phyloP scores from a whole-genome alignment of 2,329 filamentous ascomycete species.

The Pyrenochaeta sp. region DNA sequence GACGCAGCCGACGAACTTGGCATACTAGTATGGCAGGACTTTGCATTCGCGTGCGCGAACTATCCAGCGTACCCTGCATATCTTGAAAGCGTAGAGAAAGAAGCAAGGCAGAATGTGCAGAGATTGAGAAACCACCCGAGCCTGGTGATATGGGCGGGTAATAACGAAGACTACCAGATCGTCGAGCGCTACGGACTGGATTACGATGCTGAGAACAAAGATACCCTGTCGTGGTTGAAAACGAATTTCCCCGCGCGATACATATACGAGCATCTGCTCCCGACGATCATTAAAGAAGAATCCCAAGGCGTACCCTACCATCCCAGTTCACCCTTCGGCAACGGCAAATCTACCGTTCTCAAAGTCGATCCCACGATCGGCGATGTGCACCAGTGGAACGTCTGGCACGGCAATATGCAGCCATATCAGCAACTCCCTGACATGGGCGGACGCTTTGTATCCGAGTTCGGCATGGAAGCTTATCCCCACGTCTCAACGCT shows the following conservation, averaged over 20 bases:
- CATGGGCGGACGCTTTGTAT: slow-evolving; percentile 87
- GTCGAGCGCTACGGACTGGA: slow-evolving; percentile 75
- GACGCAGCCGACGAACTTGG: slow-evolving; percentile 79
- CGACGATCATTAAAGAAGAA: slow-evolving; percentile 73
- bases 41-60: slow-evolving; percentile 75
- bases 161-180: slow-evolving; percentile 94
- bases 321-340: slow-evolving; percentile 84
- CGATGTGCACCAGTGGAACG: slow-evolving; percentile 95
- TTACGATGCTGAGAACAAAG: slow-evolving; percentile 79
- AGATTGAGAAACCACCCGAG: slow-evolving; percentile 84
- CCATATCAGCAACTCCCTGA: slow-evolving; percentile 86
- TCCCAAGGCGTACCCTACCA: slow-evolving; percentile 74
- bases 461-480: slow-evolving; percentile 94
- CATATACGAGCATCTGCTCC: slow-evolving; percentile 83
- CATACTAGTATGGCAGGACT: slow-evolving; percentile 86
- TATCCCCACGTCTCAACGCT: slow-evolving; percentile 87
- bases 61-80: slow-evolving; percentile 69
- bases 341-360: slow-evolving; percentile 68
- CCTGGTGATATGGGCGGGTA: slow-evolving; percentile 87
- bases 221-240: slow-evolving; percentile 83
- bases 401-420: slow-evolving; percentile 94
- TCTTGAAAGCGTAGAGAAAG: slow-evolving; percentile 58
- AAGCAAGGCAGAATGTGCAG: slow-evolving; percentile 70
- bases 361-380: slow-evolving; percentile 73
- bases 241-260: slow-evolving; percentile 90